Percentiles rank a stretch among this genome's conserved stretches.
Evolutionary conservation across 1,284 basidiomycete species (phyloP).

Genomic region (Marasmius fiardii): DNA sequence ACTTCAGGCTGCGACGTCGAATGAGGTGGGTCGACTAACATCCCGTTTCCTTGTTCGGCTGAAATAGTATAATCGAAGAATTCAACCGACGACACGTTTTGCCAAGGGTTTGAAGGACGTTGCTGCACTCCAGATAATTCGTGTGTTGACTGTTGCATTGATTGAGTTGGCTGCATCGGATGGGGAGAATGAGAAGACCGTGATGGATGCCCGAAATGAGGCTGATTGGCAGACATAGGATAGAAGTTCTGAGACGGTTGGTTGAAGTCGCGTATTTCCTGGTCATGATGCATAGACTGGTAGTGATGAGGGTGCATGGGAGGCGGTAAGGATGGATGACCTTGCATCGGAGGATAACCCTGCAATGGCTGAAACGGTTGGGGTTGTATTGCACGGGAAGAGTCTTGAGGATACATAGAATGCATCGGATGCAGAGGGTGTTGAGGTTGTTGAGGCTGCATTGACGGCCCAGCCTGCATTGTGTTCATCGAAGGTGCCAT

Average conservation of each 20-base stretch:
- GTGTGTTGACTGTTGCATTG: background rate
- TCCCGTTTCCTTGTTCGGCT: background rate
- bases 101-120: background rate
- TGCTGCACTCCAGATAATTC: background rate
- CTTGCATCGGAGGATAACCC: background rate
- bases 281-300: background rate
- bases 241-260: background rate
- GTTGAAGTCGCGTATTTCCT: background rate
- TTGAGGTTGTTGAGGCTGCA: background rate
- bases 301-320: background rate
- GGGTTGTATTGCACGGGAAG: background rate
- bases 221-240: background rate
- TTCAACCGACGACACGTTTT: too few relatives aligned
- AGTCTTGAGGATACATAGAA: background rate
- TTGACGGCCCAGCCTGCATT: background rate
- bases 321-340: background rate
- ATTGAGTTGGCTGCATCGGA: background rate
- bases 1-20: background rate
- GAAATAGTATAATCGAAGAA: too few relatives aligned
- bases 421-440: background rate
- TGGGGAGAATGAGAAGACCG: background rate
- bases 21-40: background rate
- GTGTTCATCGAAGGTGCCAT: constrained; percentile 8
- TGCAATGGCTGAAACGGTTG: background rate
- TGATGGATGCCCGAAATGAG: background rate